Evolutionary conservation across 1,139 yeast species (phyloP).

Genomic region (Entelexis sorbosivorans): DNA sequence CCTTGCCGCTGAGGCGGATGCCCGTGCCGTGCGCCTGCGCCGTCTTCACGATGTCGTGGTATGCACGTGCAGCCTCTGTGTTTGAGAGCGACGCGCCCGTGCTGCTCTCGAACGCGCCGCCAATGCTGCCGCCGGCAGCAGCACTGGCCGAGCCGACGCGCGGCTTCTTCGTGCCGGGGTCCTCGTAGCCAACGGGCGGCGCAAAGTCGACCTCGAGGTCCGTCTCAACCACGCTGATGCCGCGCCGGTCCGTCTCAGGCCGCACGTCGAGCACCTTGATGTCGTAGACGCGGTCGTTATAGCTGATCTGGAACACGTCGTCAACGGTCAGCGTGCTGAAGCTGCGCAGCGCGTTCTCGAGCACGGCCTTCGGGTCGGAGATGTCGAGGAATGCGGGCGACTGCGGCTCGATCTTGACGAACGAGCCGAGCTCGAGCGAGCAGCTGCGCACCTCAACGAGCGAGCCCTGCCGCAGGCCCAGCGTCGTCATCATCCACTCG

Average conservation of each 20-base stretch:
- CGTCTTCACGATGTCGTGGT: constrained; percentile 44
- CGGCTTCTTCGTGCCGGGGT: constrained; percentile 29
- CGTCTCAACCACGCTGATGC: constrained; percentile 92
- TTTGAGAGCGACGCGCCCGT: constrained; percentile 3
- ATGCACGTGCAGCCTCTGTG: constrained; percentile 32
- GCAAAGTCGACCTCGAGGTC: constrained; percentile 97
- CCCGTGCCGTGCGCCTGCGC: constrained; percentile 9
- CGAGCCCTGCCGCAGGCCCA: constrained; percentile 65
- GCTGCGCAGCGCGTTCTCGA: constrained; percentile 53
- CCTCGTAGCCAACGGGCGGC: constrained; percentile 96
- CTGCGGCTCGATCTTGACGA: constrained; percentile 92
- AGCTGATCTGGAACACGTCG: constrained; percentile 76
- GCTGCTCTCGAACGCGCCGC: constrained; percentile 4
- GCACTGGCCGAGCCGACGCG: constrained; percentile 40
- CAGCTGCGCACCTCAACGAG: constrained; percentile 58
- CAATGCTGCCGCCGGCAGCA: constrained; percentile 39
- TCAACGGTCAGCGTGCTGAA: constrained; percentile 79
- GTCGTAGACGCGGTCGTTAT: constrained; percentile 68
- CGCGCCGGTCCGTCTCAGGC: constrained; percentile 53
- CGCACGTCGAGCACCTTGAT: constrained; percentile 80
- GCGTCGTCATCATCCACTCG: constrained; percentile 89
- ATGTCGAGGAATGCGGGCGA: constrained; percentile 86
- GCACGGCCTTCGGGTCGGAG: constrained; percentile 89
- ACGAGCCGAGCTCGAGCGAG: constrained; percentile 74
- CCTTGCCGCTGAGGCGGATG: constrained; percentile 20